Evolutionary conservation across 306 rosid species (phyloP), one percentile per base, ranked within the genome.

Genomic region (Casuarina glauca): DNA sequence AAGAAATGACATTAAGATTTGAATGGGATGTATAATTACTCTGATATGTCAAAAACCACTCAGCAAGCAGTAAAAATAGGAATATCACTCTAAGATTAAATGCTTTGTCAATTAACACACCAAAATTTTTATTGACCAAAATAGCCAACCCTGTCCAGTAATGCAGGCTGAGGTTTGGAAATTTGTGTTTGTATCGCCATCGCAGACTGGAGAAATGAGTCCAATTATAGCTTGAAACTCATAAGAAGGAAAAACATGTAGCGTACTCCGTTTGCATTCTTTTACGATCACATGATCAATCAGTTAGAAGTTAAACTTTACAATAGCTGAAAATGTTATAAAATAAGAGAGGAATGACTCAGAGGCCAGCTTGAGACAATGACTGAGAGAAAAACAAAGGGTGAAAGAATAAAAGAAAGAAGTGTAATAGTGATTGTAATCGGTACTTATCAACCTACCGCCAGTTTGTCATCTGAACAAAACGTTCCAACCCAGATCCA

Each of bases 391-490:
- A 12, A 42, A 16, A 26, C 60, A 12, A 51, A 43, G 13, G 6
- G 11, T 3, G 26, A 46, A 19, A 62, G 32, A 54, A 45, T 62
- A 76, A 7, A 54, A 53, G 58, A 64, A 79, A 62, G 32, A 9
- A 20, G 44, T 48, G 48, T 20, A 72, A 52, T 70, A 66, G 61
- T 51, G 15, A 67, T 49, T 67, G 20, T 67, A 11, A 49, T 66
- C 60, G 77, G 61, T 82, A 73, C 67, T 80, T 26, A 68, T 72
- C 70, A 82, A 88, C 90, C 61, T 73, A 93, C 99, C 96, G 82
- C 96, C 97, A 95, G 87, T 93, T 93, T 82, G 94, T 95, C 99
- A 93, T 95, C 87, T 91, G 99, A 74, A 89, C 89, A 87, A 95
- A 95, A n/a, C 97, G 93, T 74, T 91, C 90, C 82, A 95, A 82